Evolutionary conservation across 2,329 filamentous ascomycete species (phyloP), one percentile per base, ranked within the genome.

Genomic region (Aureobasidium uvarum): DNA sequence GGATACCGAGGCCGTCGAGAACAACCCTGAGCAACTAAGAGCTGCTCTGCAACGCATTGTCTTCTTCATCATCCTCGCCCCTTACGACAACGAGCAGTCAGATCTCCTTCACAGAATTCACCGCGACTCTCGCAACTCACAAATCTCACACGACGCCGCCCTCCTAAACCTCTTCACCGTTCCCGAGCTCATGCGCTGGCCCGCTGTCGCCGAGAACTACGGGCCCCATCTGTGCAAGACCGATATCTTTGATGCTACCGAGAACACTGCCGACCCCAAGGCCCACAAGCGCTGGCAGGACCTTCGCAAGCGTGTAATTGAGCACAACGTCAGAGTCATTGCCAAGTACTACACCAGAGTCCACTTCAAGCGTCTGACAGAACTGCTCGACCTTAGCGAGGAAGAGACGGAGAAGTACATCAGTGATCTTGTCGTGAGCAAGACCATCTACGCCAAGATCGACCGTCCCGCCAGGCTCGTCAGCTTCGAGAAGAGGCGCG

Each of bases 351-450:
- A 99, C 81, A 99, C 95, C 25, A 91, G 95, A 72, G 96, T 99
- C 75, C 89, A 92, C 77, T 95, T 97, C 85, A 87, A 88, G 69
- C 91, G 95, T 39, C 83, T 99, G 68, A 96, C 92, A 8, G 85
- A 95, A 77, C 86, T 99, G 36, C 86, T 99, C 65, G 95, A 99
- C 75, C 83, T 99, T 70, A 89, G 89, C 0, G 92, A 96, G 76
- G 92, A 96, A 67, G 95, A 99, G 83, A 98, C 95, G 11, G 95
- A 99, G 81, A 96, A 96, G 84, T 98, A 98, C 81, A 96, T 99
- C 74, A 96, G 91, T 77, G 92, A 99, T 73, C 83, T 99, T 67
- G 95, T 99, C 58, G 97, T 93, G 48, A 92, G 91, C 70, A 98
- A 98, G 86, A 99, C 95, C 8, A 94, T 99, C 69, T 96, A 95